Conservation (phyloP, 2,329 filamentous ascomycete species). For the Penicillium sp. region DNA sequence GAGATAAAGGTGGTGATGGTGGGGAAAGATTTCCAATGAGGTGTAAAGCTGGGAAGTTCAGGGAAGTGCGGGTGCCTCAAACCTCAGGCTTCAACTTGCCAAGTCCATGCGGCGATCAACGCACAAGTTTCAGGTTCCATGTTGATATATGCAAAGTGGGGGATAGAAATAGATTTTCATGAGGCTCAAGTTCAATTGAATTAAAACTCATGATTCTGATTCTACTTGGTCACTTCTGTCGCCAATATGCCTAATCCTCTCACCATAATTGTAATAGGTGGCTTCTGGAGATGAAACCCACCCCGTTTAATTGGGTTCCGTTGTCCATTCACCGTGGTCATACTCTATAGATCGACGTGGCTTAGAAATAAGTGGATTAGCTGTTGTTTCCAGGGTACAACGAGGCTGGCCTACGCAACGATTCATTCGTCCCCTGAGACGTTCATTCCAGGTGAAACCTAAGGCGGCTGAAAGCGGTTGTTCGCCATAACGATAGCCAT, state of each 20-base stretch:
- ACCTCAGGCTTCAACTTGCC: constrained; percentile 12
- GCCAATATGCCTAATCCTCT: not conserved
- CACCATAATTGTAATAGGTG: not conserved
- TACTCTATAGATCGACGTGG: not conserved
- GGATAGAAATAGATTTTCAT: not conserved
- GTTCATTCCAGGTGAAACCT: constrained; percentile 17
- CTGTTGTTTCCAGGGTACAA: not conserved
- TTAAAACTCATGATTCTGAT: not conserved
- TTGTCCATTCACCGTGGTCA: not conserved
- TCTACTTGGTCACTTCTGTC: not conserved
- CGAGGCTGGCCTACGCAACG: not conserved
- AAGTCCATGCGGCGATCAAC: not conserved
- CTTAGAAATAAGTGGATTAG: not conserved
- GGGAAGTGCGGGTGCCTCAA: constrained; percentile 18
- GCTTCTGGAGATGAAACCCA: not conserved
- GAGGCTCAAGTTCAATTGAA: not conserved
- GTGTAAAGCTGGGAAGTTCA: constrained; percentile 18
- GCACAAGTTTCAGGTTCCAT: not conserved
- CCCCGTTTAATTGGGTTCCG: not conserved
- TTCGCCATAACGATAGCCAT: constrained; percentile 15
- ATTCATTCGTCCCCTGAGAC: not conserved
- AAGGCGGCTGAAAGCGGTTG: constrained; percentile 23
- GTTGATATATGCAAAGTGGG: not conserved
- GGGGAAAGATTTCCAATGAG: constrained; percentile 8
- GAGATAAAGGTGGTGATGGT: constrained; percentile 10